Conservation (phyloP, 2,329 filamentous ascomycete species). For the Colletotrichum godetiae region DNA sequence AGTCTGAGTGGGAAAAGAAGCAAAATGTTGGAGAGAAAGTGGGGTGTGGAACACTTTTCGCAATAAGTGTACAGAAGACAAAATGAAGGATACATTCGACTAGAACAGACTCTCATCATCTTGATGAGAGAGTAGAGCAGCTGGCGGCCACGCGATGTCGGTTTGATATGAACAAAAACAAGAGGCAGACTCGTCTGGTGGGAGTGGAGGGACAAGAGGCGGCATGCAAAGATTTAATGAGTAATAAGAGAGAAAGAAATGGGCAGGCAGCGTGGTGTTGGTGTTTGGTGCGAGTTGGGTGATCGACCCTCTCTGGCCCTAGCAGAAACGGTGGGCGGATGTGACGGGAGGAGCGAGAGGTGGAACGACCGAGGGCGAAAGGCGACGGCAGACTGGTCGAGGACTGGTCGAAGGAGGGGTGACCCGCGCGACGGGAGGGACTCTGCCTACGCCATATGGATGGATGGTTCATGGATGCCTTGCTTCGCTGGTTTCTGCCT, state of each 20-base stretch:
- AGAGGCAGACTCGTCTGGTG: conserved; percentile 18
- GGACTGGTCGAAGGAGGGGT: background rate
- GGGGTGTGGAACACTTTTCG: background rate
- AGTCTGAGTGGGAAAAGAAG: background rate
- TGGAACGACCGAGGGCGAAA: background rate
- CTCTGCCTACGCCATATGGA: background rate
- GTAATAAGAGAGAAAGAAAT: conserved; percentile 35
- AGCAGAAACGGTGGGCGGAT: conserved; percentile 16
- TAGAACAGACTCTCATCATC: background rate
- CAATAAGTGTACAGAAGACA: background rate
- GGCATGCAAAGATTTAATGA: conserved; percentile 35
- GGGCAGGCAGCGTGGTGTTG: conserved; percentile 27
- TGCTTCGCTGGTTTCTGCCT: background rate
- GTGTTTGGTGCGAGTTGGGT: conserved; percentile 9
- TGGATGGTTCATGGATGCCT: background rate
- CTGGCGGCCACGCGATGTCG: background rate
- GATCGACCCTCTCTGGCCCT: conserved; percentile 26
- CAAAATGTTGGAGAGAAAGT: background rate
- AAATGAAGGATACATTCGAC: background rate
- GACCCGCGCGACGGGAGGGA: conserved; percentile 10
- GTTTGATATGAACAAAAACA: conserved; percentile 1
- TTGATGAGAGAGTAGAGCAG: conserved; percentile 5
- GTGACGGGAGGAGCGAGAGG: conserved; percentile 22
- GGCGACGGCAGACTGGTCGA: conserved; percentile 3
- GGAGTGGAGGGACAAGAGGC: conserved; percentile 33